Conservation (phyloP, 805 yeast genomes). For the Yamadazyma philogaea region DNA sequence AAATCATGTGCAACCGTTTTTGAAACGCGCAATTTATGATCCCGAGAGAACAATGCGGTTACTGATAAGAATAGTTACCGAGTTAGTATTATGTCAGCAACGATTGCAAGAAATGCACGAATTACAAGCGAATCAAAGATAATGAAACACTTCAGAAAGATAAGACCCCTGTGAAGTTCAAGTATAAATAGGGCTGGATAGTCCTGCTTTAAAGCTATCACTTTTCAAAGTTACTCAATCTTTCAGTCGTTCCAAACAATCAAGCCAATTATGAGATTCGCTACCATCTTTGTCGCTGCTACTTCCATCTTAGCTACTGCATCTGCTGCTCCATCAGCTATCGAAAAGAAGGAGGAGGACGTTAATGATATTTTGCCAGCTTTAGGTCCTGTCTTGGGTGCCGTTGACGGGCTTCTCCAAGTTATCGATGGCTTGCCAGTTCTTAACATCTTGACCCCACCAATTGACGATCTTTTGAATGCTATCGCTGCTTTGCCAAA, state of each 20-base stretch:
- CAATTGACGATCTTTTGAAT: slow-evolving; percentile 11
- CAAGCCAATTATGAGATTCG: slow-evolving; percentile 10
- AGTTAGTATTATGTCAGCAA: background rate
- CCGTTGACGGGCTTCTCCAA: slow-evolving; percentile 7
- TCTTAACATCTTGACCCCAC: slow-evolving; percentile 11
- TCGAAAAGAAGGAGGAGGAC: slow-evolving; percentile 10
- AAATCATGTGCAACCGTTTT: background rate
- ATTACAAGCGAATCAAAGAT: background rate
- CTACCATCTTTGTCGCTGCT: slow-evolving; percentile 7
- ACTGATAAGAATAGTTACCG: background rate
- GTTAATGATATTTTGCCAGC: slow-evolving; percentile 8
- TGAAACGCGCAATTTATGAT: slow-evolving; percentile 1
- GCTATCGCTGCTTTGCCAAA: slow-evolving; percentile 10
- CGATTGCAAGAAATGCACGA: background rate
- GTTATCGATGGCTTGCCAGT: slow-evolving; percentile 8
- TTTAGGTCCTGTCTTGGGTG: slow-evolving; percentile 8
- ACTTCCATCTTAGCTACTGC: slow-evolving; percentile 10
- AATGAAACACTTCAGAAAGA: background rate
- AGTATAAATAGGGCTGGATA: background rate
- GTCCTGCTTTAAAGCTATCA: background rate
- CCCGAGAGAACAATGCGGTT: background rate
- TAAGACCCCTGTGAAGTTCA: background rate
- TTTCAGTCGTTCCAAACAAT: background rate
- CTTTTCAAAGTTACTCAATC: background rate
- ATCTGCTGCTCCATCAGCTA: slow-evolving; percentile 12